phyloP scores from a whole-genome alignment of 1,284 basidiomycete genomes.

The Ustilago xerochloae region DNA sequence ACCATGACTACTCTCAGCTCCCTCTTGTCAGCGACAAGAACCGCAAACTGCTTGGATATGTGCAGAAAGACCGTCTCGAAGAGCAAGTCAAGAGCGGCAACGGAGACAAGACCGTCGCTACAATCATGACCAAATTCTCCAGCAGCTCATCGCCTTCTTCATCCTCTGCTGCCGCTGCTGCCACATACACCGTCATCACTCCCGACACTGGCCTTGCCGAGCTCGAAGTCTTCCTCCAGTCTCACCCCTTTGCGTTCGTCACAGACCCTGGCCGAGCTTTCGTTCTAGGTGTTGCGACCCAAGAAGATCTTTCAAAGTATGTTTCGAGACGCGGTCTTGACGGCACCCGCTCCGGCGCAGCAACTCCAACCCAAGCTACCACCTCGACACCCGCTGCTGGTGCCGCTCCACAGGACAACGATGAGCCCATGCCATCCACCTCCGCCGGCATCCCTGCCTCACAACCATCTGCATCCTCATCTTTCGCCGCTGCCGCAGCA shows the following conservation, averaged over 20 bases:
- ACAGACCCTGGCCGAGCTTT: constrained; percentile 60
- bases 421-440: constrained; percentile 42
- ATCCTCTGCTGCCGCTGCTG: constrained; percentile 21
- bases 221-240: constrained; percentile 61
- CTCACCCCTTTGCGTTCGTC: constrained; percentile 63
- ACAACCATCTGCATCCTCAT: constrained; percentile 19
- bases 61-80: constrained; percentile 58
- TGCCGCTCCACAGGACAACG: constrained; percentile 14
- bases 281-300: constrained; percentile 60
- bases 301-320: constrained; percentile 61
- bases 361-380: constrained; percentile 39
- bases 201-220: constrained; percentile 64
- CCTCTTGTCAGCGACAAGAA: constrained; percentile 57
- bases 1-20: constrained; percentile 63
- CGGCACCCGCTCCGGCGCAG: constrained; percentile 34
- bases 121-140: constrained; percentile 58
- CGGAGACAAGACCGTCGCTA: constrained; percentile 38
- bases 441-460: constrained; percentile 9
- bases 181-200: constrained; percentile 59
- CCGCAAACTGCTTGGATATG: constrained; percentile 58
- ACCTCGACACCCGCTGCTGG: constrained; percentile 5
- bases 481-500: constrained; percentile 24
- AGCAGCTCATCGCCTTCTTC: constrained; percentile 19
- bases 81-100: constrained; percentile 42
- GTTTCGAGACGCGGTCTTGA: constrained; percentile 54